phyloP scores from a whole-genome alignment of 2,329 filamentous ascomycete species.

The Penicillium sp. region DNA sequence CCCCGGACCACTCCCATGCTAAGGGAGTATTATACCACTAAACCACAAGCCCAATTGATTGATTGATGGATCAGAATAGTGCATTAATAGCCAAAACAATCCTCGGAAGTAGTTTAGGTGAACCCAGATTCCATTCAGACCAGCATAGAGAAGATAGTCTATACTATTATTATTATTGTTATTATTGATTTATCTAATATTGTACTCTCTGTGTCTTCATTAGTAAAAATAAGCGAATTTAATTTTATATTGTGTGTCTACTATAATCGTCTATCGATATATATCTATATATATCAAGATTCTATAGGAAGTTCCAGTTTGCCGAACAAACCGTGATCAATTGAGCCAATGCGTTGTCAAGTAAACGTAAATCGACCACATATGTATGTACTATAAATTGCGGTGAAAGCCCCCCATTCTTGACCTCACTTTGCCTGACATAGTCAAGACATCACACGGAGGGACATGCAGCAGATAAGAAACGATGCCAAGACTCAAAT shows the following conservation, averaged over 20 bases:
- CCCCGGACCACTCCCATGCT: slow-evolving; percentile 50
- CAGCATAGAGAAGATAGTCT: not conserved
- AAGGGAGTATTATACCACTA: slow-evolving; percentile 51
- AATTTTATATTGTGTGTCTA: too few species aligned
- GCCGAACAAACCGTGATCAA: not conserved
- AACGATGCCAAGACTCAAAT: not conserved
- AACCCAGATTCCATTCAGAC: not conserved
- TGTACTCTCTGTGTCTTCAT: not conserved
- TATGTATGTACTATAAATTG: not conserved
- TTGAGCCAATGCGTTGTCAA: too few species aligned
- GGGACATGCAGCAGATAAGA: not conserved
- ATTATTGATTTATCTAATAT: not conserved
- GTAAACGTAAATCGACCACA: too few species aligned
- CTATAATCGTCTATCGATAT: not conserved
- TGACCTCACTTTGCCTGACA: not conserved
- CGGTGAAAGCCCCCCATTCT: not conserved
- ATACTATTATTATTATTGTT: too few species aligned
- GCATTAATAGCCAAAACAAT: not conserved
- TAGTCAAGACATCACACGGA: too few species aligned
- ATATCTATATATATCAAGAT: not conserved
- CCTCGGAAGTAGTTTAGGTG: too few species aligned
- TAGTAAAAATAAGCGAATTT: too few species aligned
- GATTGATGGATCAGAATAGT: not conserved
- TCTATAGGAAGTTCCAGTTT: not conserved
- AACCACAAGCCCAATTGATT: slow-evolving; percentile 39